Evolutionary conservation across 2,329 filamentous ascomycete species (phyloP).

Genomic region (Didymella arachidicola): DNA sequence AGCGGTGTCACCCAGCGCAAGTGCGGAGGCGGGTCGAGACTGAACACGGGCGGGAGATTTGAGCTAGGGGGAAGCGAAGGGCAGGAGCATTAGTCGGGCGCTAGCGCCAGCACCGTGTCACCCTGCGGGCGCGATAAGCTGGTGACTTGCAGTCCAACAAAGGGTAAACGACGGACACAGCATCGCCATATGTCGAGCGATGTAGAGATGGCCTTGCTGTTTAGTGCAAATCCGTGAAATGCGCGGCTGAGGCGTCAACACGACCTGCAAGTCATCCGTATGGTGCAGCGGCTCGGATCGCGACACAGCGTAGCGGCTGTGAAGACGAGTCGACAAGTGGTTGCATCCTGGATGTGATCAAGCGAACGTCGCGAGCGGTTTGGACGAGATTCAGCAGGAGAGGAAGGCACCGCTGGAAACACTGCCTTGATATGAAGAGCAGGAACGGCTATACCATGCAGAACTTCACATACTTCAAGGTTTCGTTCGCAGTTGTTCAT

Average conservation of each 20-base stretch:
- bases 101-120: constrained; percentile 1
- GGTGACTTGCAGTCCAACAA: neutral
- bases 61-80: constrained; percentile 13
- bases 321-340: neutral
- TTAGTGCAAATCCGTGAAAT: neutral
- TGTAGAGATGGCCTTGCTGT: neutral
- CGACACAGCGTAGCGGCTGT: neutral
- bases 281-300: constrained; percentile 8
- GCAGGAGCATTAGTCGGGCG: neutral
- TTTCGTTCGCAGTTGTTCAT: neutral
- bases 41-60: constrained; percentile 2
- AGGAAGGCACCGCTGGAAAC: neutral
- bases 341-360: too few relatives aligned
- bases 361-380: neutral
- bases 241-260: neutral
- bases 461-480: neutral
- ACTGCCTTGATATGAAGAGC: neutral
- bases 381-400: neutral
- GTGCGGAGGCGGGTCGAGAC: constrained; percentile 14
- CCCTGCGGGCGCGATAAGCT: constrained; percentile 1
- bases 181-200: neutral
- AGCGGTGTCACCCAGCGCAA: constrained; percentile 2
- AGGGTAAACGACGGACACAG: neutral
- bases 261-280: neutral
- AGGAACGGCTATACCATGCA: neutral